These are phyloP conservation scores for Cadophora sp. DNA, from an alignment of 2,329 filamentous ascomycete species.

Conservation along the genomic window DNA sequence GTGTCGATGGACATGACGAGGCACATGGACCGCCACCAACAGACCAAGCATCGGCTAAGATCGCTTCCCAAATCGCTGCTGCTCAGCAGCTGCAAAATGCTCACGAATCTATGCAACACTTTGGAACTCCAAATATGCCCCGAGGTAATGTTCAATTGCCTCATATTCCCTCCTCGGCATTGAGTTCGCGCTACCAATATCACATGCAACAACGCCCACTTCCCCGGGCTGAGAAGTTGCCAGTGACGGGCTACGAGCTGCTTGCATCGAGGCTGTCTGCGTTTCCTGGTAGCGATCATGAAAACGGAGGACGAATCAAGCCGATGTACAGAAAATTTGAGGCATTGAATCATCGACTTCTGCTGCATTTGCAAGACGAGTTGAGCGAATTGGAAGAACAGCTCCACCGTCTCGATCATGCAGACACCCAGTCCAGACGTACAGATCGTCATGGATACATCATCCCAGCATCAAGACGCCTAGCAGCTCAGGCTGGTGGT, in stretches of 20 bases:
- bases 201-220: slow-evolving; percentile 38
- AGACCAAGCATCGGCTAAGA: slow-evolving; percentile 39
- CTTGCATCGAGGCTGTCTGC: slow-evolving; percentile 61
- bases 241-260: slow-evolving; percentile 66
- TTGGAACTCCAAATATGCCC: slow-evolving; percentile 49
- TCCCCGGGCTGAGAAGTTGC: slow-evolving; percentile 50
- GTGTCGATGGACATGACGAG: slow-evolving; percentile 43
- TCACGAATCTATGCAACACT: slow-evolving; percentile 36
- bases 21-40: slow-evolving; percentile 21
- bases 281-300: slow-evolving; percentile 33
- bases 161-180: slow-evolving; percentile 46
- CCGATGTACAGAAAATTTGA: slow-evolving; percentile 87
- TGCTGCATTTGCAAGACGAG: slow-evolving; percentile 87
- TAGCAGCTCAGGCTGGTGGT: slow-evolving; percentile 55
- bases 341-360: slow-evolving; percentile 78
- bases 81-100: slow-evolving; percentile 42
- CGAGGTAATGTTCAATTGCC: slow-evolving; percentile 44
- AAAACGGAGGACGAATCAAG: slow-evolving; percentile 36
- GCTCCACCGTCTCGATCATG: slow-evolving; percentile 70
- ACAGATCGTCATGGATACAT: slow-evolving; percentile 44
- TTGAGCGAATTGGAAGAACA: slow-evolving; percentile 82
- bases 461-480: slow-evolving; percentile 64
- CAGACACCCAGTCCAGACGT: slow-evolving; percentile 54
- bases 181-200: slow-evolving; percentile 47
- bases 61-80: slow-evolving; percentile 42